Percentiles rank a stretch among this genome's conserved stretches.
Evolutionary conservation across 108 stramenopile species (phyloP).

Genomic region (Cyclotella choctawhatcheeana): DNA sequence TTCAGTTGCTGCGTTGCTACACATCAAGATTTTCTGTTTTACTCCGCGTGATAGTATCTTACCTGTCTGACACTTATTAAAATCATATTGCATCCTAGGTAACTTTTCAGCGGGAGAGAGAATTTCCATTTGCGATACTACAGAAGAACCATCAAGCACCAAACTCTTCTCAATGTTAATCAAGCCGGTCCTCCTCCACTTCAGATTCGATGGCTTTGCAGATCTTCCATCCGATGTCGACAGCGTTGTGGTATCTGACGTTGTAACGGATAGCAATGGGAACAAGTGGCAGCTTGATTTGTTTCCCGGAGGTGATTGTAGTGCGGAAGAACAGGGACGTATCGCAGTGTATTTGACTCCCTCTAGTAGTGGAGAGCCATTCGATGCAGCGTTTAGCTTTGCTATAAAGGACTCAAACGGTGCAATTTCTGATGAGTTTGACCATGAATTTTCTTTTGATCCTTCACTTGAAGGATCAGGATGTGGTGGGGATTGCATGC

Average conservation of each 20-base stretch:
- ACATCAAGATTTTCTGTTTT: too few species aligned
- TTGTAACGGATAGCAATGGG: constrained; percentile 8
- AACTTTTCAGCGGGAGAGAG: too few species aligned
- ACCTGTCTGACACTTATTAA: too few species aligned
- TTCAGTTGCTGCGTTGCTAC: too few species aligned
- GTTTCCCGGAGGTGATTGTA: background rate
- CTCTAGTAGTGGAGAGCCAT: background rate
- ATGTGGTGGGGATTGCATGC: background rate
- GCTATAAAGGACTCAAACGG: too few species aligned
- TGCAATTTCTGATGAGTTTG: background rate
- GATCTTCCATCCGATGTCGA: background rate
- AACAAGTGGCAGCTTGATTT: background rate
- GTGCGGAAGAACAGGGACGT: background rate
- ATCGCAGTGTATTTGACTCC: background rate
- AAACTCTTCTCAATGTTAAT: too few species aligned
- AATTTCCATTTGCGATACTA: too few species aligned
- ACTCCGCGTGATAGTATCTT: too few species aligned
- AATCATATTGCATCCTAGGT: too few species aligned
- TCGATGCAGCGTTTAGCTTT: too few species aligned
- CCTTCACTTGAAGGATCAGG: background rate
- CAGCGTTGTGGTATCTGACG: background rate
- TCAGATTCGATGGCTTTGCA: constrained; percentile 6
- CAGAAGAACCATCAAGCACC: too few species aligned
- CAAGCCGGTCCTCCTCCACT: background rate
- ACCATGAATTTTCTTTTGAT: background rate